Evolutionary conservation across 2,329 filamentous ascomycete species (phyloP), one percentile per base, ranked within the genome.

Genomic region (Stagonosporopsis chrysanthemi): DNA sequence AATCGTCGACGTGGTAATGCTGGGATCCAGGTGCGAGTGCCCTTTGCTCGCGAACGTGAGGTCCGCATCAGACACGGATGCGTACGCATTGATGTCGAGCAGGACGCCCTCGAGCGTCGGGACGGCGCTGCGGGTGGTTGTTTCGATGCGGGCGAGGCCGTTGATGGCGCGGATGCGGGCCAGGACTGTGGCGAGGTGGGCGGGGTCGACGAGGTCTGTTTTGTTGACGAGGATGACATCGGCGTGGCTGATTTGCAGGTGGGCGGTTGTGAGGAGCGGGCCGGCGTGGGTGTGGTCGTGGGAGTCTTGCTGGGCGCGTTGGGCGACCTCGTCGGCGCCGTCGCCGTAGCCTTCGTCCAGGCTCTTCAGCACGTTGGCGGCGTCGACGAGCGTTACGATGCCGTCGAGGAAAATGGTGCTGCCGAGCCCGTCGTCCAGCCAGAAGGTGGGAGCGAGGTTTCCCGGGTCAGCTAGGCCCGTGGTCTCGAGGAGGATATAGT

Each of bases 151-250:
- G 1, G 95, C 95, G 2, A 97, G 82, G 0, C 90, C 90, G 73
- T 99, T 99, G 75, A 99, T 98, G 5, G 91, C 89, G 52, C 84
- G 80, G 50, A 98, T 88, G 42, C 95, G 85, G 15, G 85, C 82
- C 61, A 83, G 84, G 7, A 97, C 90, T 0, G 73, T 77, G n/a
- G 85, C 77, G 1, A 98, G 83, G 67, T 97, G 87, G 6, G 84
- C 79, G 1, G 83, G 74, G 6, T 83, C 86, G 3, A 98, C 92
- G 3, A 97, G 82, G 72, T 99, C 95, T 3, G 88, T 83, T 76
- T 99, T 99, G 79, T 99, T 99, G 66, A 99, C 86, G 36, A 99
- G 86, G 41, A 99, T 85, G 8, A 98, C 92, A 77, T 99, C 95
- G 6, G 95, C 95, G 70, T 99, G 94, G 1, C 92, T 97, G 58